Evolutionary conservation across 2,329 filamentous ascomycete genomes (phyloP).

Genomic region (Intubia oerlemansii): DNA sequence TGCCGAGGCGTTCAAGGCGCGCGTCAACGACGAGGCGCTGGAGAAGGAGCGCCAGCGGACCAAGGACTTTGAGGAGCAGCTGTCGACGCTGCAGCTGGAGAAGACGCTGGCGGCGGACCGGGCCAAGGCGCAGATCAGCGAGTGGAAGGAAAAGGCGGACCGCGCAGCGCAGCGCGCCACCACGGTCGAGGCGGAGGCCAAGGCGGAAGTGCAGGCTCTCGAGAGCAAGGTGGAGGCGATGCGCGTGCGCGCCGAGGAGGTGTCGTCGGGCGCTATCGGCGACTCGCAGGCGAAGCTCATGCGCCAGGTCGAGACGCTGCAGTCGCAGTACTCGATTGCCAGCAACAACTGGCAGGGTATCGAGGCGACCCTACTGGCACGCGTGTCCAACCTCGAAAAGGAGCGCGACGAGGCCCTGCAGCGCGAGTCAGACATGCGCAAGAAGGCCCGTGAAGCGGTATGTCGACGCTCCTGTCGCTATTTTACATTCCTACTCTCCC

Average conservation of each 20-base stretch:
- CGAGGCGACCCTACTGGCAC: slow-evolving; percentile 62
- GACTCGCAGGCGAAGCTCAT: slow-evolving; percentile 78
- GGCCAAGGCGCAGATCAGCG: slow-evolving; percentile 44
- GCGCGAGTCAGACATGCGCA: slow-evolving; percentile 70
- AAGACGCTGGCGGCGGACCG: slow-evolving; percentile 50
- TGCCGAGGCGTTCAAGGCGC: slow-evolving; percentile 44
- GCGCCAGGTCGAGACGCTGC: slow-evolving; percentile 83
- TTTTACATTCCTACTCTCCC: no score
- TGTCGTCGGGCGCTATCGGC: slow-evolving; percentile 58
- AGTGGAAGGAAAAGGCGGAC: slow-evolving; percentile 51
- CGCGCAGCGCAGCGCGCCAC: slow-evolving; percentile 50
- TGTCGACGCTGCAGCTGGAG: slow-evolving; percentile 52
- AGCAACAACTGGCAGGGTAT: slow-evolving; percentile 97
- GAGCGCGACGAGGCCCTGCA: slow-evolving; percentile 73
- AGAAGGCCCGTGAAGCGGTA: slow-evolving; percentile 73
- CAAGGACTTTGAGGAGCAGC: slow-evolving; percentile 31
- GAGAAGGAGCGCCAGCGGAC: slow-evolving; percentile 36
- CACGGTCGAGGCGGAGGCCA: slow-evolving; percentile 53
- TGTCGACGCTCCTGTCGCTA: slow-evolving; percentile 12
- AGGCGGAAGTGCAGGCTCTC: slow-evolving; percentile 52
- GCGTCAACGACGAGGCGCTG: slow-evolving; percentile 43
- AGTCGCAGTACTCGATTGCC: slow-evolving; percentile 84
- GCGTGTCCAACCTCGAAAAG: slow-evolving; percentile 61
- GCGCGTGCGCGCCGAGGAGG: slow-evolving; percentile 71
- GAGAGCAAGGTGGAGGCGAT: slow-evolving; percentile 84